These are phyloP conservation scores for Ilex aquifolium DNA, from an alignment of 257 asterid genomes.

Conservation along the genomic window DNA sequence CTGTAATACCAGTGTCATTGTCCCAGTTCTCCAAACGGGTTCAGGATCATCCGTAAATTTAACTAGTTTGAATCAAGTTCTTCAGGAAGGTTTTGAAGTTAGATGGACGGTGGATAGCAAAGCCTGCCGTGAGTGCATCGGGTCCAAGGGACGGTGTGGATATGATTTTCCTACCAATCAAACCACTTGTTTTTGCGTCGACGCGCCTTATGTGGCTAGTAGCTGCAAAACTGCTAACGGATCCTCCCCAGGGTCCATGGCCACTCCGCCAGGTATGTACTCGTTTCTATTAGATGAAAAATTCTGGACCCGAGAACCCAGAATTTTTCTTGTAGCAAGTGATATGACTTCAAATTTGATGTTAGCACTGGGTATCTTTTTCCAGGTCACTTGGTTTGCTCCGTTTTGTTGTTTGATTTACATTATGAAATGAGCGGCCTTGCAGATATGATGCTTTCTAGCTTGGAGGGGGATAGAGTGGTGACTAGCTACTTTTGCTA, in stretches of 20 bases:
- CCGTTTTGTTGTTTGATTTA: no score
- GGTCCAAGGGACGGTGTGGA: constrained; percentile 58
- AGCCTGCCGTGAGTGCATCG: constrained; percentile 38
- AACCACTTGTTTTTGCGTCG: constrained; percentile 51
- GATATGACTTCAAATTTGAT: no score
- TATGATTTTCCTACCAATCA: constrained; percentile 19
- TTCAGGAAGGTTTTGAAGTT: constrained; percentile 46
- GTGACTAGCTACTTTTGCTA: no score
- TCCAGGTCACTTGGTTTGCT: no score
- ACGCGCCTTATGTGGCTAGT: constrained; percentile 24
- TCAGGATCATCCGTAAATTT: constrained; percentile 13
- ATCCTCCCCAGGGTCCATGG: constrained; percentile 16
- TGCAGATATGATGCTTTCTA: no score
- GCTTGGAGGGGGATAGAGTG: no score
- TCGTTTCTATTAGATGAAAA: not conserved
- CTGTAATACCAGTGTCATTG: constrained; percentile 39
- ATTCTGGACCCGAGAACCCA: not conserved
- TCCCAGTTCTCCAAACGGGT: constrained; percentile 34
- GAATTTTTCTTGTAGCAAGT: no score
- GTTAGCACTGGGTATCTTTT: no score
- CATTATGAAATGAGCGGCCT: no score
- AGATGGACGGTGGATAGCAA: constrained; percentile 41
- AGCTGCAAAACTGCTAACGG: constrained; percentile 28
- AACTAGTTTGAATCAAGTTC: constrained; percentile 23
- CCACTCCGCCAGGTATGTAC: constrained; percentile 16